Conservation (phyloP, 345 rosid genomes). For the Rhodamnia argentea region DNA sequence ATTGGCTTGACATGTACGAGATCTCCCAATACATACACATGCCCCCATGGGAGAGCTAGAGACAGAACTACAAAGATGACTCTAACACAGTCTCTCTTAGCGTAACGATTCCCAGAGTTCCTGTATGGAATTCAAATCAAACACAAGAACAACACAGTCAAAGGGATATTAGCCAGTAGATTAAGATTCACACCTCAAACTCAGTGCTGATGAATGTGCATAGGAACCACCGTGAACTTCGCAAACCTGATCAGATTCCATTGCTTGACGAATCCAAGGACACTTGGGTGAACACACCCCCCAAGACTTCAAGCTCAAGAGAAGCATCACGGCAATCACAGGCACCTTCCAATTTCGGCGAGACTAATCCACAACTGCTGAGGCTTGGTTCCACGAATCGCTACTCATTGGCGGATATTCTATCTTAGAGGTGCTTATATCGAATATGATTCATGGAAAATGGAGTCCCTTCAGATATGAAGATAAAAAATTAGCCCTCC, state of each 20-base stretch:
- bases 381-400: neutral
- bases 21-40: no score
- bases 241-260: neutral
- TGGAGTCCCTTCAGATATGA: neutral
- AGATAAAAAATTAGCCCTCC: neutral
- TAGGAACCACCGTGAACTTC: neutral
- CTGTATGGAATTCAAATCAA: no score
- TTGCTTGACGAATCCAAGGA: neutral
- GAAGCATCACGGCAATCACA: fast-evolving
- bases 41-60: no score
- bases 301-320: neutral
- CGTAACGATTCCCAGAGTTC: no score
- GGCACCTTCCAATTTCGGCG: neutral
- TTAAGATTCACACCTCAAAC: no score
- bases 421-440: fast-evolving
- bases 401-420: fast-evolving
- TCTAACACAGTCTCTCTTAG: no score
- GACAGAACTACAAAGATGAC: no score
- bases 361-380: neutral
- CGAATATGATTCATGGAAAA: neutral
- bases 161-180: no score
- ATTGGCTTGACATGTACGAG: no score
- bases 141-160: no score
- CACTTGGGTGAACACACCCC: neutral
- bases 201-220: neutral